Evolutionary conservation across 2,329 filamentous ascomycete genomes (phyloP), one percentile per base, ranked within the genome.

Genomic region (Phaeosphaeriaceae sp.): DNA sequence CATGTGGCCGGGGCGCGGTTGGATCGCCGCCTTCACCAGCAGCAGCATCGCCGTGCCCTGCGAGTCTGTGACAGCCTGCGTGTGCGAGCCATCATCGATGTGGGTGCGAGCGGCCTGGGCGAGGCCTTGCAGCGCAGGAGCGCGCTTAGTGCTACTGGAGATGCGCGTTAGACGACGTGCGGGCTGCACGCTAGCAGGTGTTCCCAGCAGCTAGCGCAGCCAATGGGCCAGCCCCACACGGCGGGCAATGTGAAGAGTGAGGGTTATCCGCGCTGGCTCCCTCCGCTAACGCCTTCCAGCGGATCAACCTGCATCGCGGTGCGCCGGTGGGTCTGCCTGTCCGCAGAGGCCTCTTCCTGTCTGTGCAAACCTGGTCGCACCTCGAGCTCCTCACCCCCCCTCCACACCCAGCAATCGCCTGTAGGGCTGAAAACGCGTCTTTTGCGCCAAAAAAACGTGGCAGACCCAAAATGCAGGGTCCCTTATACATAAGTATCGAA

Each of bases 401-500:
- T 58, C 55, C 59, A 67, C 63, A 57, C 59, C 62, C 62, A 57
- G 52, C 53, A 54, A 61, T 56, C 54, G 52, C 48, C 62, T 68
- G 58, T 74, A 68, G 67, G 65, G 67, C 70, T 70, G 61, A 63
- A 73, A 63, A 73, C 65, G 66, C 63, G 61, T 58, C 59, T 69
- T 73, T 74, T 71, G 58, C 25, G 67, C 67, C 33, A 65, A 71
- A 75, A 74, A 49, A 71, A 72, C 65, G 70, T 69, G 65, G 62
- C 51, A 51, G 56, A 58, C 63, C 63, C 62, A 63, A 58, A 56
- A 69, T 64, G 69, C 69, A 70, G 71, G 66, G 65, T 60, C 56
- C 54, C 33, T 19, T 60, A 56, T 70, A 53, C 57, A 56, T 51
- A 57, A 47, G 56, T 57, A 53, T 64, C 65, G 63, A 70, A 70